Percentiles rank a stretch among this genome's conserved stretches.
These are phyloP conservation scores for Solanum sitiens DNA, from an alignment of 257 asterid genomes.

Conservation along the genomic window DNA sequence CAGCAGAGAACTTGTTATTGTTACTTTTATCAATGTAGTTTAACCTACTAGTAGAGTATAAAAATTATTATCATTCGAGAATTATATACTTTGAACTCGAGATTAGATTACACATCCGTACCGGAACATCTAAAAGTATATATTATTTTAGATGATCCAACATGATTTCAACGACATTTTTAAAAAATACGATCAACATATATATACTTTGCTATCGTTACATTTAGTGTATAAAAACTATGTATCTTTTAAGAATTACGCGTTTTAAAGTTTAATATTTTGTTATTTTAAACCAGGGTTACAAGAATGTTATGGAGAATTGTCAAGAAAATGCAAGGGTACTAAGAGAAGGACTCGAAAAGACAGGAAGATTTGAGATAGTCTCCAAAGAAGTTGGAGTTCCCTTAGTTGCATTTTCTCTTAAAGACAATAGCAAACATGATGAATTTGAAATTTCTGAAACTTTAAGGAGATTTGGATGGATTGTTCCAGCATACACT, in stretches of 20 bases:
- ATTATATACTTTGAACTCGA: not conserved
- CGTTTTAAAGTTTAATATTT: not conserved
- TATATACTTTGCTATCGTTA: not conserved
- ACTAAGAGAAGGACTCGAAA: slow-evolving; percentile 55
- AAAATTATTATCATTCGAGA: not conserved
- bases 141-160: not conserved
- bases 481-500: slow-evolving; percentile 92
- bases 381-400: slow-evolving; percentile 81
- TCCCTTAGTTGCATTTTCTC: slow-evolving; percentile 80
- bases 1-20: not conserved
- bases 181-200: not conserved
- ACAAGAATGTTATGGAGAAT: slow-evolving; percentile 69
- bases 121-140: not conserved
- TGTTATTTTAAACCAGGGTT: slow-evolving; percentile 26
- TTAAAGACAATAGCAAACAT: slow-evolving; percentile 65
- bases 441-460: slow-evolving; percentile 70
- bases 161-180: not conserved
- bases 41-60: not conserved
- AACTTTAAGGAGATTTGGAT: slow-evolving; percentile 59
- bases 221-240: not conserved
- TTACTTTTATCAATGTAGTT: not conserved
- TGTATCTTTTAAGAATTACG: not conserved
- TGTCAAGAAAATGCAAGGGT: slow-evolving; percentile 71
- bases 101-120: not conserved
- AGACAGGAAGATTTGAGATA: slow-evolving; percentile 58